A percentile compares a stretch with the other conserved stretches of the same genome.
Evolutionary conservation across 768 basidiomycete species (phyloP).

Genomic region (Hemileccinum impolitum): DNA sequence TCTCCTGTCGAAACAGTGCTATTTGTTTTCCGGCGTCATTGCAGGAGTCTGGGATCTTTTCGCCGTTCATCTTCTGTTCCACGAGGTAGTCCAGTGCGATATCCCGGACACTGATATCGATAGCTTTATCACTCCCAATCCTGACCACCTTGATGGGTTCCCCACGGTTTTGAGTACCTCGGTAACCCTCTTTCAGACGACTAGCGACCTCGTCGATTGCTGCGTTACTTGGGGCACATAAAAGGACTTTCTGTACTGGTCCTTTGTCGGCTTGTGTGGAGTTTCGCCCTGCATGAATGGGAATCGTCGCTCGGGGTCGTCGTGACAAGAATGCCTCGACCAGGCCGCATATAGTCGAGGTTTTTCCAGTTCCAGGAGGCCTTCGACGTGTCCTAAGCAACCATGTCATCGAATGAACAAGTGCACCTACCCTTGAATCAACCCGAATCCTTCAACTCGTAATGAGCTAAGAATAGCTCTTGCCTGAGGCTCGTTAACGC

Average conservation of each 20-base stretch:
- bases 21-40: conserved; percentile 60
- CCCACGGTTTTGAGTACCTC: conserved; percentile 49
- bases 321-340: conserved; percentile 75
- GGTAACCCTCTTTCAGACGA: conserved; percentile 78
- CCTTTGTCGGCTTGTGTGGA: conserved; percentile 38
- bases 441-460: conserved; percentile 68
- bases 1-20: conserved; percentile 54
- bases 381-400: conserved; percentile 37
- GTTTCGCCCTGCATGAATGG: conserved; percentile 47
- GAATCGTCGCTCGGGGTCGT: conserved; percentile 46
- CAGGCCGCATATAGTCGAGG: conserved; percentile 95
- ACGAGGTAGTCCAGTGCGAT: conserved; percentile 86
- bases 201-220: conserved; percentile 95
- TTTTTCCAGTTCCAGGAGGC: conserved; percentile 98
- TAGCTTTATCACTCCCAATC: conserved; percentile 72
- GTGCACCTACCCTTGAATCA: conserved; percentile 88
- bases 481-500: conserved; percentile 93
- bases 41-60: conserved; percentile 35
- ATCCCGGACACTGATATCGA: conserved; percentile 79
- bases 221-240: conserved; percentile 98
- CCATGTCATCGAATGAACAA: not conserved
- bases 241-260: conserved; percentile 67
- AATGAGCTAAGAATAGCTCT: conserved; percentile 79
- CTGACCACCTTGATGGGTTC: conserved; percentile 81
- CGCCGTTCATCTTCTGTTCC: conserved; percentile 62